These are phyloP conservation scores for Picea glauca DNA, from an alignment of 75 land plant species.

Conservation along the genomic window DNA sequence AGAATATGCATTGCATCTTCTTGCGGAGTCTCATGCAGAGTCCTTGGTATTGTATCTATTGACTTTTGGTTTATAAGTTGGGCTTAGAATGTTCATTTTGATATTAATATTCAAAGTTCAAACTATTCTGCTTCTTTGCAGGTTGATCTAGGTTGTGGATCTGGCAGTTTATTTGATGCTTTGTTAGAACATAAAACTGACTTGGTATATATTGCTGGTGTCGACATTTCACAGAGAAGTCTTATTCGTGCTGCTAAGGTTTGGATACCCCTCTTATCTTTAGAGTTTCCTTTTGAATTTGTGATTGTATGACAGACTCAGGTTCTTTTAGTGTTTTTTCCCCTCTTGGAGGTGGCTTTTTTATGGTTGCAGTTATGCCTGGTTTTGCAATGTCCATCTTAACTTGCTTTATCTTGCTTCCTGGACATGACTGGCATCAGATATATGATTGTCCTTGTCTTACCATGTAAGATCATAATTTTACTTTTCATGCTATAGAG, in stretches of 20 bases:
- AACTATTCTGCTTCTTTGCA: slow-evolving; percentile 21
- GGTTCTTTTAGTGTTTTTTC: no score
- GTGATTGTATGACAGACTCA: no score
- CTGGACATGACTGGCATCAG: no score
- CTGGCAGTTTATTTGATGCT: slow-evolving; percentile 87
- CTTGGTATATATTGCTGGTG: slow-evolving; percentile 76
- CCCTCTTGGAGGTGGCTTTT: no score
- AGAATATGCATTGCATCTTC: slow-evolving; percentile 71
- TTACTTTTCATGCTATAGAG: no score
- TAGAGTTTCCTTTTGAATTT: no score
- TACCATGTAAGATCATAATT: no score
- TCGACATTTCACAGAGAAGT: slow-evolving; percentile 81
- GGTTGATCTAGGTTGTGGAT: slow-evolving; percentile 99
- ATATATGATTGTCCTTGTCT: no score
- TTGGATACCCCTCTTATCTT: neutral
- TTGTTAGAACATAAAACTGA: slow-evolving; percentile 53
- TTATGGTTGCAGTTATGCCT: no score
- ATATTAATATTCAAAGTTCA: neutral
- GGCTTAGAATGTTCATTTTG: neutral
- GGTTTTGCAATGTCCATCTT: no score
- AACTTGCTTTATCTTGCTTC: no score
- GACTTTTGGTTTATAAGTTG: slow-evolving; percentile 1
- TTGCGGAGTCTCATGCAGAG: slow-evolving; percentile 55
- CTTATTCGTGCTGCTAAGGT: slow-evolving; percentile 95
- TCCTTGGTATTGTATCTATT: slow-evolving; percentile 55